Base-by-base conservation (phyloP, 306 rosid species). In the Comarum palustre region DNA sequence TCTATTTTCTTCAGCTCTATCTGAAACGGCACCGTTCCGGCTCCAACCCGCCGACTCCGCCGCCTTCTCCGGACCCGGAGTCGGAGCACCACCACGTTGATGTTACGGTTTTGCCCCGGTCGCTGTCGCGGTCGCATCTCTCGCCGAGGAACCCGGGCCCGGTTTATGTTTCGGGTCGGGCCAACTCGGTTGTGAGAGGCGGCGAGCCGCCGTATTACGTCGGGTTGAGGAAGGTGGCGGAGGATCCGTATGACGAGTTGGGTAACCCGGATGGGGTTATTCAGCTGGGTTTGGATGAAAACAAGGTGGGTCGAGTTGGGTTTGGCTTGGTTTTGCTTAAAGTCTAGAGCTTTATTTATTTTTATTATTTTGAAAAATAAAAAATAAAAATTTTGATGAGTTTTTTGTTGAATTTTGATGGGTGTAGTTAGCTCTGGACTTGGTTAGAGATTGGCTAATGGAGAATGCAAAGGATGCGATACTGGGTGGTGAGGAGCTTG, bases 1-100 rank as follows among this genome's bases (percentile, higher is more conserved):
- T 89, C 75, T 94, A 91, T 68, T 84, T 89, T 73, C 84, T 94
- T 27, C 99, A 91, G 52, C 89, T 94, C 36, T 94, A 76, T 79
- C 79, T 94, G 59, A 94, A 84, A 79, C 80, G 79, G 6, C 80
- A 79, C 65, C 91, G 80, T 62, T 29, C 89, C n/a, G 72, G 46
- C 45, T 41, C 87, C 1, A 31, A 42, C 65, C 73, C 76, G 24
- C 76, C 79, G 6, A 68, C 85, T 24, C 74, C 90, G 8, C 45
- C 80, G 11, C 65, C 79, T 12, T 62, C 84, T 6, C 71, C 82
- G 17, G 86, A 75, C 80, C 6, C 79, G 74, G 73, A 57, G 2
- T 62, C 81, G 19, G 45, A 75, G 0, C 60, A 22, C 34, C 16
- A 27, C 63, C 62, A 12, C 14, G 13, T 63, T 1, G 85, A 84